A percentile compares a stretch with the other conserved stretches of the same genome.
Evolutionary conservation across 1,139 yeast species (phyloP).

Genomic region (Magnusiomyces paraingens): DNA sequence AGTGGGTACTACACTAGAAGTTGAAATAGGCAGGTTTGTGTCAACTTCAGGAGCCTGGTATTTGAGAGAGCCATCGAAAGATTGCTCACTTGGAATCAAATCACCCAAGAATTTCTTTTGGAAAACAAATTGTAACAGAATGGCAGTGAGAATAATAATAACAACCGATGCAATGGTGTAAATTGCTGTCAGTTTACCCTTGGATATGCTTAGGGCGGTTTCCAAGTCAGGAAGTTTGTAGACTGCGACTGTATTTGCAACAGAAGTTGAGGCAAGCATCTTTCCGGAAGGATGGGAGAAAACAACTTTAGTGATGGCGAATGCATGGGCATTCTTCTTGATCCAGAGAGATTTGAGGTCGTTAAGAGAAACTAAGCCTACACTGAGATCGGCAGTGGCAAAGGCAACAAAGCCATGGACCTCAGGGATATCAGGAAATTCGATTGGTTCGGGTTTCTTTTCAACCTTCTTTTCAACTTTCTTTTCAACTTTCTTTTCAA

Average conservation of each 20-base stretch:
- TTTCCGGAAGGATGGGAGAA: conserved; percentile 61
- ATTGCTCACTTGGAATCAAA: neutral
- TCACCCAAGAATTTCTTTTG: conserved; percentile 23
- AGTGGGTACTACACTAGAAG: neutral
- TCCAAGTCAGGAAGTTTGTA: conserved; percentile 46
- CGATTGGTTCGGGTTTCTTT: no score
- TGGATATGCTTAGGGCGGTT: conserved; percentile 34
- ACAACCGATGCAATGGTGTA: conserved; percentile 44
- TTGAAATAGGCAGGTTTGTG: neutral
- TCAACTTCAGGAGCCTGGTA: neutral
- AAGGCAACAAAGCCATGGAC: conserved; percentile 49
- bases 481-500: no score
- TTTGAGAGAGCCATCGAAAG: neutral
- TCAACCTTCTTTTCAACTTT: no score
- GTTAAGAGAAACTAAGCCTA: conserved; percentile 47
- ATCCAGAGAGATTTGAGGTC: conserved; percentile 47
- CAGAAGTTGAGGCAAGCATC: conserved; percentile 69
- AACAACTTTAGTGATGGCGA: conserved; percentile 71
- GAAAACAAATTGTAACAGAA: conserved; percentile 36
- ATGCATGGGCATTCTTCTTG: conserved; percentile 59
- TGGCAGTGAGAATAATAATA: conserved; percentile 38
- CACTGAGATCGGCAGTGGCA: conserved; percentile 71
- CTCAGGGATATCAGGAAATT: no score
- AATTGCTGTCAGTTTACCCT: conserved; percentile 33
- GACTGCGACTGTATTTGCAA: conserved; percentile 68